Evolutionary conservation across 371 early-diverging fungal genomes (phyloP).

Genomic region (Blakeslea trispora): DNA sequence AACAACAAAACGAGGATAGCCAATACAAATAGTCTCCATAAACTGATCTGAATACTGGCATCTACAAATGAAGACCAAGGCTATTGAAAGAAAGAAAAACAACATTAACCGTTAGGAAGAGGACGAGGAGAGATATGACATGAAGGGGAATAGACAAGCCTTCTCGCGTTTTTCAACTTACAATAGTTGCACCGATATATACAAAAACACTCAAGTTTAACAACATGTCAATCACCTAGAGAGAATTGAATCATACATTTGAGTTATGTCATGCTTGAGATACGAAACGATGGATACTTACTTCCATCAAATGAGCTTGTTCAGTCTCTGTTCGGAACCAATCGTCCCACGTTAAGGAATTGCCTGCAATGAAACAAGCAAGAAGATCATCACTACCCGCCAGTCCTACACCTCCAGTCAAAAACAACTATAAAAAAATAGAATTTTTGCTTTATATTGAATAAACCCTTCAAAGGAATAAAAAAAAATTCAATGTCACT

Average conservation of each 20-base stretch:
- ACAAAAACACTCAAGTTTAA: constrained; percentile 89
- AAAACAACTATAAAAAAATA: constrained; percentile 54
- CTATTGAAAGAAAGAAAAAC: constrained; percentile 15
- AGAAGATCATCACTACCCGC: constrained; percentile 87
- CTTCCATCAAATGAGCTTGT: constrained; percentile 81
- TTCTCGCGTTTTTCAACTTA: too few species aligned
- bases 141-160: too few species aligned
- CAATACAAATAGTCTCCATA: constrained; percentile 63
- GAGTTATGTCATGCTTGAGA: too few species aligned
- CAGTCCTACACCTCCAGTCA: constrained; percentile 75
- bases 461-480: too few species aligned
- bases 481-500: too few species aligned
- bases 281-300: constrained; percentile 2
- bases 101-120: too few species aligned
- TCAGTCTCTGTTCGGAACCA: constrained; percentile 86
- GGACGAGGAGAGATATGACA: too few species aligned
- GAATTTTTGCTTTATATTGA: not conserved
- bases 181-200: constrained; percentile 82
- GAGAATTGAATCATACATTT: too few species aligned
- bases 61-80: constrained; percentile 71
- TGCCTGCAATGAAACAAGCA: constrained; percentile 88
- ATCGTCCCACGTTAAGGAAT: constrained; percentile 84
- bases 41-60: constrained; percentile 32
- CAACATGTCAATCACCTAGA: constrained; percentile 70
- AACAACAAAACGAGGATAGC: constrained; percentile 72